phyloP scores from a whole-genome alignment of 129 eudicot genomes.

The Flaveria robusta region DNA sequence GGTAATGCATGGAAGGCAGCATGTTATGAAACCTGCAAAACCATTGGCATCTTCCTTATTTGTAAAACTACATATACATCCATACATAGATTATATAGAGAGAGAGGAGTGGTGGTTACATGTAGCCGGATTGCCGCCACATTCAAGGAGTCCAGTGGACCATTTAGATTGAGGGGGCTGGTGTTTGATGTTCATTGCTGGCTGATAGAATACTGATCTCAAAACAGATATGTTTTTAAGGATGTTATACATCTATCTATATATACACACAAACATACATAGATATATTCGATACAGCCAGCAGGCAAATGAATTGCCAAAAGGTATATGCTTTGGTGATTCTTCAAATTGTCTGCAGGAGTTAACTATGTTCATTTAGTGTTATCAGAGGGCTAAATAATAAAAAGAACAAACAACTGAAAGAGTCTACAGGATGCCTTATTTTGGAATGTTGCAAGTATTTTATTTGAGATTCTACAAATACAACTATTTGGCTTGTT shows the following conservation, averaged over 20 bases:
- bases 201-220: background rate
- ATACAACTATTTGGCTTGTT: background rate
- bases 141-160: slow-evolving; percentile 21
- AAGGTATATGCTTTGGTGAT: background rate
- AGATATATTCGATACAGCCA: background rate
- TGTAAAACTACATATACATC: background rate
- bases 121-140: slow-evolving; percentile 19
- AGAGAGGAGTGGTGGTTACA: slow-evolving; percentile 8
- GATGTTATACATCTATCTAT: background rate
- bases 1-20: slow-evolving; percentile 52
- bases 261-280: background rate
- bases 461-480: background rate
- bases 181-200: slow-evolving; percentile 15
- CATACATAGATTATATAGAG: no score
- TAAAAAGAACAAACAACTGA: background rate
- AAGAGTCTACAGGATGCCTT: background rate
- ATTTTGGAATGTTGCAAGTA: background rate
- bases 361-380: background rate
- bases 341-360: background rate
- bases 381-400: background rate
- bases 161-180: slow-evolving; percentile 14
- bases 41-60: background rate
- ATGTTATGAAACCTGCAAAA: slow-evolving; percentile 51
- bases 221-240: background rate
- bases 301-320: background rate